These are phyloP conservation scores for Neoboletus brunneissimus DNA, from an alignment of 768 basidiomycete species.

Conservation along the genomic window DNA sequence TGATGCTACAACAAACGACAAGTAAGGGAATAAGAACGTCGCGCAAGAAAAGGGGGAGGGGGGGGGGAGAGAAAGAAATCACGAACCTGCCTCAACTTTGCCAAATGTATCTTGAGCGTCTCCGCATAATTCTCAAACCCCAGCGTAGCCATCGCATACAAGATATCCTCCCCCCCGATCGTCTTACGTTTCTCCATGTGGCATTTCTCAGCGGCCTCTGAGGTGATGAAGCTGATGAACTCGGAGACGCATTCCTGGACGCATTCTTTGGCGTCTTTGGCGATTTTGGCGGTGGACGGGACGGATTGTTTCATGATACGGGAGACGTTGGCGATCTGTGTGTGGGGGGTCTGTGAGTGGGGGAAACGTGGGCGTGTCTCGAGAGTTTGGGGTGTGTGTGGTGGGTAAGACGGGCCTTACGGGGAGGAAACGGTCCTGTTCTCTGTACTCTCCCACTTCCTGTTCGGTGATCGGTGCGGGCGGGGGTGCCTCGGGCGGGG, in stretches of 20 bases:
- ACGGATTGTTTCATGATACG: slow-evolving; percentile 95
- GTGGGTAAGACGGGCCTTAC: slow-evolving; percentile 40
- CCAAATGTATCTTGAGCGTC: slow-evolving; percentile 87
- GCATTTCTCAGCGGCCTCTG: slow-evolving; percentile 94
- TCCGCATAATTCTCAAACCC: slow-evolving; percentile 96
- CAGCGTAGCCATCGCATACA: slow-evolving; percentile 89
- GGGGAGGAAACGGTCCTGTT: slow-evolving; percentile 94
- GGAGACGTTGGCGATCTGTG: slow-evolving; percentile 91
- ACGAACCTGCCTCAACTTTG: slow-evolving; percentile 78
- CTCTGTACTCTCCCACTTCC: slow-evolving; percentile 91
- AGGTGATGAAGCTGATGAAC: slow-evolving; percentile 97
- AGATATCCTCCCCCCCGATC: slow-evolving; percentile 94
- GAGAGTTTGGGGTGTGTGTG: too few species aligned
- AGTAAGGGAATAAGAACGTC: neutral
- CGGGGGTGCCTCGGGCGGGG: slow-evolving; percentile 45
- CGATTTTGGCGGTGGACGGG: slow-evolving; percentile 89
- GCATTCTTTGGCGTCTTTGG: slow-evolving; percentile 97
- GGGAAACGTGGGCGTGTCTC: too few species aligned
- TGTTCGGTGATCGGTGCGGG: slow-evolving; percentile 82
- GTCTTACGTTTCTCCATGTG: slow-evolving; percentile 96
- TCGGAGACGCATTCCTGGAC: slow-evolving; percentile 98
- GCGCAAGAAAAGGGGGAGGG: too few species aligned
- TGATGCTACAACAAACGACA: slow-evolving; percentile 19
- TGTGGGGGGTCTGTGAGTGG: too few species aligned
- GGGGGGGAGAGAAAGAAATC: too few species aligned